phyloP scores from a whole-genome alignment of 768 basidiomycete genomes.

The Pisolithus sp. region DNA sequence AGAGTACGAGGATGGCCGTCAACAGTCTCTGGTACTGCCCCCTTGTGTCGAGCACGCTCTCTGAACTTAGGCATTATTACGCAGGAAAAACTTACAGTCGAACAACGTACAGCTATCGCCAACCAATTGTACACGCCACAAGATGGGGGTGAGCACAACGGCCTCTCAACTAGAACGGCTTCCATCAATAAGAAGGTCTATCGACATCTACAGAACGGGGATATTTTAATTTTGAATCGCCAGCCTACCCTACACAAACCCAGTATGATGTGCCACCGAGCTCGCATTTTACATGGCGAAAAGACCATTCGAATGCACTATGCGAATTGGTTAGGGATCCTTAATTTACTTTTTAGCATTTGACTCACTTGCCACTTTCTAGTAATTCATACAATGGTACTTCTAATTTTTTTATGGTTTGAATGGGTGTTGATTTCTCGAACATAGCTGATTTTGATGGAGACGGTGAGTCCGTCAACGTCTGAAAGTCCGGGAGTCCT shows the following conservation, averaged over 20 bases:
- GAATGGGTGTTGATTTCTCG: constrained; percentile 5
- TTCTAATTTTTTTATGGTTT: constrained; percentile 17
- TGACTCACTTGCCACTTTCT: constrained; percentile 12
- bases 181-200: constrained; percentile 96
- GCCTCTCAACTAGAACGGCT: constrained; percentile 70
- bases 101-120: constrained; percentile 91
- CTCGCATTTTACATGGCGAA: constrained; percentile 86
- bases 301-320: constrained; percentile 99
- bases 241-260: constrained; percentile 99
- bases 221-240: constrained; percentile 91
- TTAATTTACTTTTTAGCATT: background rate
- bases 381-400: constrained; percentile 97
- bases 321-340: constrained; percentile 79
- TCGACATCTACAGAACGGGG: constrained; percentile 89
- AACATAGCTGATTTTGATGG: constrained; percentile 82
- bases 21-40: constrained; percentile 64
- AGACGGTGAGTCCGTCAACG: constrained; percentile 50
- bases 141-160: constrained; percentile 48
- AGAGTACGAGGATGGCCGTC: constrained; percentile 89
- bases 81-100: constrained; percentile 79
- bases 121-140: constrained; percentile 93
- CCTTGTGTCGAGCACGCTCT: background rate
- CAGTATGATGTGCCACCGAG: constrained; percentile 98
- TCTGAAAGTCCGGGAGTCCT: constrained; percentile 2
- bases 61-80: constrained; percentile 1